A percentile compares a stretch with the other conserved stretches of the same genome.
Evolutionary conservation across 345 rosid genomes (phyloP).

Genomic region (Salix suchowensis): DNA sequence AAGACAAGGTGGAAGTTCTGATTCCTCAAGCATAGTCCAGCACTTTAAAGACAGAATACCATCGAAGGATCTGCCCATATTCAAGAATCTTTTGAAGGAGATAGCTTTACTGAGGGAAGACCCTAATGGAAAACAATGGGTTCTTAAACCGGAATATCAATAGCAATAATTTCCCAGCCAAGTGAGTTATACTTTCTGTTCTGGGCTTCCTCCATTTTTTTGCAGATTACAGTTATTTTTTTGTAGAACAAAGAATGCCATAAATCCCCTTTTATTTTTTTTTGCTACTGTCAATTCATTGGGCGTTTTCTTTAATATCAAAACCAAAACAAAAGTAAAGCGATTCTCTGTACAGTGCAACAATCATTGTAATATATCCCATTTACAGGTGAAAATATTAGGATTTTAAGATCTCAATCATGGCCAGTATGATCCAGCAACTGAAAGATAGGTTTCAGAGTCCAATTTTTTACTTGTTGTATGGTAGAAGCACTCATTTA

Average conservation of each 20-base stretch:
- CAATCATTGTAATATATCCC: too few species aligned
- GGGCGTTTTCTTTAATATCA: neutral
- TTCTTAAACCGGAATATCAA: slow-evolving; percentile 66
- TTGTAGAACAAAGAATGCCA: neutral
- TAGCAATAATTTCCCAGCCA: slow-evolving; percentile 2
- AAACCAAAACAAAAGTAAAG: neutral
- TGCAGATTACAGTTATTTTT: neutral
- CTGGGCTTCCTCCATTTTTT: neutral
- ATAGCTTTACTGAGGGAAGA: slow-evolving; percentile 59
- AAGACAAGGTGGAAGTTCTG: slow-evolving; percentile 62
- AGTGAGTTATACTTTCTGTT: neutral
- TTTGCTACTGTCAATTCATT: too few species aligned
- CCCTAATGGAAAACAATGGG: slow-evolving; percentile 60
- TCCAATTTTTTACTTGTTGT: too few species aligned
- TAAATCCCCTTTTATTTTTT: neutral
- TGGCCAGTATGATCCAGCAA: too few species aligned
- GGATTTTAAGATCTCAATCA: too few species aligned
- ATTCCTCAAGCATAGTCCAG: slow-evolving; percentile 62
- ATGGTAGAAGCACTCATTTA: too few species aligned
- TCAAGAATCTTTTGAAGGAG: slow-evolving; percentile 76
- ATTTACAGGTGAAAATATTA: too few species aligned
- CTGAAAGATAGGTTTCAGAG: too few species aligned
- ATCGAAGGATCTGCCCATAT: slow-evolving; percentile 50
- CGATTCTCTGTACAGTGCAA: too few species aligned
- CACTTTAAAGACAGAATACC: slow-evolving; percentile 68